These are phyloP conservation scores for Talaromyces piceae DNA, from an alignment of 2,329 filamentous ascomycete genomes.

Conservation along the genomic window DNA sequence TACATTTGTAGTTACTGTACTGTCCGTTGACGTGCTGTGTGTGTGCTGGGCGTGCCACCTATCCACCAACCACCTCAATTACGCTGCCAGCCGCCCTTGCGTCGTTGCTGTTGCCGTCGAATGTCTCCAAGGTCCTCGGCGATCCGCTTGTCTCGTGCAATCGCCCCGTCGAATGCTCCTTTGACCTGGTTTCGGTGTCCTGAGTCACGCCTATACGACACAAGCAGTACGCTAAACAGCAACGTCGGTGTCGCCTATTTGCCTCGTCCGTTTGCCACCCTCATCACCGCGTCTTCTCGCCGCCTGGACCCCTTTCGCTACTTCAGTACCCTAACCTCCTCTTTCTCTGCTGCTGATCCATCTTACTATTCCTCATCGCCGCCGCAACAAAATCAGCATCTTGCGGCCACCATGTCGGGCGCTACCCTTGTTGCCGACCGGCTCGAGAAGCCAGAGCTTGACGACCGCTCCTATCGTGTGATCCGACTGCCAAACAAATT, in stretches of 20 bases:
- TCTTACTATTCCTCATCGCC: not conserved
- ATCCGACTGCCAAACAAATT: constrained; percentile 78
- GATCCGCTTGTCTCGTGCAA: constrained; percentile 9
- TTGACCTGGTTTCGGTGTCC: not conserved
- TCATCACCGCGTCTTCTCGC: not conserved
- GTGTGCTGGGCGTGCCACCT: not conserved
- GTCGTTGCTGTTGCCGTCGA: constrained; percentile 10
- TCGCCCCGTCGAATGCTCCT: constrained; percentile 1
- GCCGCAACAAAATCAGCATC: too few relatives aligned
- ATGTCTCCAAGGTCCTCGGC: constrained; percentile 33
- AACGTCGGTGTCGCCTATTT: not conserved
- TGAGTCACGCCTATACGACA: not conserved
- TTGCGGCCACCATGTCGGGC: constrained; percentile 13
- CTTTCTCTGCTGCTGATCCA: not conserved
- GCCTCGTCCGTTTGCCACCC: not conserved
- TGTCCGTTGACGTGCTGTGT: too few relatives aligned
- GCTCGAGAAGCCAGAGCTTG: constrained; percentile 74
- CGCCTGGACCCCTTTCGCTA: not conserved
- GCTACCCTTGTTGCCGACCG: constrained; percentile 55
- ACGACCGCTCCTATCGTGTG: constrained; percentile 82
- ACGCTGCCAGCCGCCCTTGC: constrained; percentile 9
- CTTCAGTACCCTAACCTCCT: not conserved
- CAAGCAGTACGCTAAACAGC: not conserved
- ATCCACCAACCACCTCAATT: not conserved
- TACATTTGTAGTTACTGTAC: too few relatives aligned